Conservation (phyloP, 352 stramenopile species). For the Plasmopara halstedii region DNA sequence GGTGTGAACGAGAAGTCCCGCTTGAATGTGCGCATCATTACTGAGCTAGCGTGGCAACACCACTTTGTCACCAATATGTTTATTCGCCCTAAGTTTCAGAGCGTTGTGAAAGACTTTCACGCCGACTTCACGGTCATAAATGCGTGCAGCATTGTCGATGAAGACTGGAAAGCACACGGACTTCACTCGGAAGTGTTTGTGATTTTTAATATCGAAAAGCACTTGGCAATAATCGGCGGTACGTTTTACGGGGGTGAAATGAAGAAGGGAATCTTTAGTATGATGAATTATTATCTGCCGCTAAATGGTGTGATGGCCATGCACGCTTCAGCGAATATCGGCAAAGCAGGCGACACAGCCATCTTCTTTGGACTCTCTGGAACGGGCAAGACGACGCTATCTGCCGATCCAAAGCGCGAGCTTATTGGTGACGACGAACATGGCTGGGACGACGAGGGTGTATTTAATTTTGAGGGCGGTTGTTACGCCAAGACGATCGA, state of each 20-base stretch:
- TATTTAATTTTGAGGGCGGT: conserved; percentile 99
- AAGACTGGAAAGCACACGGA: conserved; percentile 91
- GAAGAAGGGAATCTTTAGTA: conserved; percentile 98
- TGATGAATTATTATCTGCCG: conserved; percentile 99
- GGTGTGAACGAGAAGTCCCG: conserved; percentile 88
- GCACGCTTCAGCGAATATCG: conserved; percentile 97
- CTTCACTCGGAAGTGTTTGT: conserved; percentile 96
- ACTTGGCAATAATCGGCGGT: conserved; percentile 91
- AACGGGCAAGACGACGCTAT: conserved; percentile 89
- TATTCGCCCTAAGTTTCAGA: conserved; percentile 73
- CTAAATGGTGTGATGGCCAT: conserved; percentile 95
- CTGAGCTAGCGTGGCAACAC: conserved; percentile 97
- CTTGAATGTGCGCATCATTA: conserved; percentile 96
- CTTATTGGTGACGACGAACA: conserved; percentile 89
- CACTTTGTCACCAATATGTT: conserved; percentile 98
- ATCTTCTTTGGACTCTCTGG: conserved; percentile 97
- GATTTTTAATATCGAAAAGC: conserved; percentile 96
- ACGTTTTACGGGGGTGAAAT: conserved; percentile 98
- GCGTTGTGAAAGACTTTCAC: conserved; percentile 89
- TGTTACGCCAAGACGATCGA: conserved; percentile 99
- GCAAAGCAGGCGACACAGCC: conserved; percentile 92
- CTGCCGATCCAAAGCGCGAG: conserved; percentile 81
- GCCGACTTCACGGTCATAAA: conserved; percentile 98
- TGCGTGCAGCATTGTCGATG: conserved; percentile 91
- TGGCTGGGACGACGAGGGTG: conserved; percentile 95